Conservation (phyloP, 345 rosid species). For the Hibiscus tridactylites region DNA sequence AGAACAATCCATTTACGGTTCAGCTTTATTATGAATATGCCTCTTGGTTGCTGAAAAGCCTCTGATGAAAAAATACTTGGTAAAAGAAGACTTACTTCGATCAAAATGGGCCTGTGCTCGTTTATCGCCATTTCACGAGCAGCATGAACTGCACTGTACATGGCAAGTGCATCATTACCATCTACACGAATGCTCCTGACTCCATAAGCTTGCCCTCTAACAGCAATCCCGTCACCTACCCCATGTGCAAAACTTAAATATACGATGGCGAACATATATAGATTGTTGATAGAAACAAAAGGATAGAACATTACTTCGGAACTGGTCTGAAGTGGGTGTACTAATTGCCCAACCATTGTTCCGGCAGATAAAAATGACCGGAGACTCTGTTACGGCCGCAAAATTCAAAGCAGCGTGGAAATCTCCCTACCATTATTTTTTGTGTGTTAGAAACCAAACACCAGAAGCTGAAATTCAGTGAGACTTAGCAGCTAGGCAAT, state of each 20-base stretch:
- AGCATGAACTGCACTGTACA: slow-evolving; percentile 60
- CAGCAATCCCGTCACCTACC: slow-evolving; percentile 80
- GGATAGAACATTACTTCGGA: slow-evolving; percentile 44
- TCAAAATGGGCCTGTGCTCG: slow-evolving; percentile 67
- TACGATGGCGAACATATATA: not conserved
- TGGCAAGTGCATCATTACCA: slow-evolving; percentile 88
- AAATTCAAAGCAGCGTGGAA: slow-evolving; percentile 56
- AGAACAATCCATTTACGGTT: not conserved
- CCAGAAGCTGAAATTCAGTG: slow-evolving; percentile 40
- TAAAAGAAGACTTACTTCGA: slow-evolving; percentile 44
- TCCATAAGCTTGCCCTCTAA: slow-evolving; percentile 80
- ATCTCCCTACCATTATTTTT: slow-evolving; percentile 34
- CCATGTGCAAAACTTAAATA: not conserved
- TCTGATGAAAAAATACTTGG: not conserved
- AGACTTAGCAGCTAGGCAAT: slow-evolving; percentile 48
- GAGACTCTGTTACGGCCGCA: slow-evolving; percentile 59
- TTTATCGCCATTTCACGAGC: slow-evolving; percentile 71
- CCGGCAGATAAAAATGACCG: slow-evolving; percentile 62
- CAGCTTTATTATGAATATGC: not conserved
- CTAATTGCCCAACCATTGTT: slow-evolving; percentile 94
- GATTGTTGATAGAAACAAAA: not conserved
- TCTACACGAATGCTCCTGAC: slow-evolving; percentile 79
- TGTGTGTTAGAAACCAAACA: slow-evolving; percentile 15
- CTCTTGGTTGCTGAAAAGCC: not conserved
- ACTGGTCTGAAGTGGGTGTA: slow-evolving; percentile 62